phyloP scores from a whole-genome alignment of 495 filamentous ascomycete species.

The Penicillium robsamsonii region DNA sequence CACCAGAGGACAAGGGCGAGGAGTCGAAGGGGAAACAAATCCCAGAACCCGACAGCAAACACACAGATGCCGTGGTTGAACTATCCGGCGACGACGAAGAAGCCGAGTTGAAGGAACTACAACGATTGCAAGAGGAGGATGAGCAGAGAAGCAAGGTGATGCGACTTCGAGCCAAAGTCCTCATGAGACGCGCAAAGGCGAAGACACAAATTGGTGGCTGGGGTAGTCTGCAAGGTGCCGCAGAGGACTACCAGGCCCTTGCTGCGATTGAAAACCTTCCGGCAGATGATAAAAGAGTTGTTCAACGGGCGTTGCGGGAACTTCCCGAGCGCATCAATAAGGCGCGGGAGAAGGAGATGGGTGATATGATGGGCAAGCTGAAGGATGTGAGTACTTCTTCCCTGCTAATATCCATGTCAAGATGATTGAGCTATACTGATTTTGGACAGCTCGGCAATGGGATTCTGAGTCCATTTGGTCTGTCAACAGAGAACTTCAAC shows the following conservation, averaged over 20 bases:
- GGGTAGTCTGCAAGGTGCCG: slow-evolving; percentile 75
- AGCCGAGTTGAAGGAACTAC: slow-evolving; percentile 56
- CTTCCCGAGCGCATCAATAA: slow-evolving; percentile 66
- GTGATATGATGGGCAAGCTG: slow-evolving; percentile 94
- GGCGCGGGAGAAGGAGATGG: slow-evolving; percentile 82
- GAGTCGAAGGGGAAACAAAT: slow-evolving; percentile 23
- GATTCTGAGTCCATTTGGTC: slow-evolving; percentile 85
- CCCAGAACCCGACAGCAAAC: slow-evolving; percentile 12
- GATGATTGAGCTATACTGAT: slow-evolving; percentile 9
- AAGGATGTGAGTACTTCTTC: slow-evolving; percentile 63
- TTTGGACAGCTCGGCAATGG: slow-evolving; percentile 75
- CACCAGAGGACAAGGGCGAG: slow-evolving; percentile 20
- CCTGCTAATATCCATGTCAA: not conserved
- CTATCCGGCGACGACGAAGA: slow-evolving; percentile 56
- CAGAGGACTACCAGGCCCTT: slow-evolving; percentile 70
- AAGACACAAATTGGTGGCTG: slow-evolving; percentile 69
- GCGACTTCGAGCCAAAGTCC: slow-evolving; percentile 78
- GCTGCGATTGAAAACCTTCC: slow-evolving; percentile 57
- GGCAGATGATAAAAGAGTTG: slow-evolving; percentile 60
- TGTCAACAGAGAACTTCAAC: slow-evolving; percentile 90
- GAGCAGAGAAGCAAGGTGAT: slow-evolving; percentile 60
- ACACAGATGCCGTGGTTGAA: slow-evolving; percentile 45
- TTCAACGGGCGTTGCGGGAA: slow-evolving; percentile 59
- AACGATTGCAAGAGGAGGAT: slow-evolving; percentile 49
- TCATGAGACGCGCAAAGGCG: slow-evolving; percentile 80